A percentile compares a stretch with the other conserved stretches of the same genome.
phyloP scores from a whole-genome alignment of 2,329 filamentous ascomycete species.

The Phaeosphaeriaceae sp. region DNA sequence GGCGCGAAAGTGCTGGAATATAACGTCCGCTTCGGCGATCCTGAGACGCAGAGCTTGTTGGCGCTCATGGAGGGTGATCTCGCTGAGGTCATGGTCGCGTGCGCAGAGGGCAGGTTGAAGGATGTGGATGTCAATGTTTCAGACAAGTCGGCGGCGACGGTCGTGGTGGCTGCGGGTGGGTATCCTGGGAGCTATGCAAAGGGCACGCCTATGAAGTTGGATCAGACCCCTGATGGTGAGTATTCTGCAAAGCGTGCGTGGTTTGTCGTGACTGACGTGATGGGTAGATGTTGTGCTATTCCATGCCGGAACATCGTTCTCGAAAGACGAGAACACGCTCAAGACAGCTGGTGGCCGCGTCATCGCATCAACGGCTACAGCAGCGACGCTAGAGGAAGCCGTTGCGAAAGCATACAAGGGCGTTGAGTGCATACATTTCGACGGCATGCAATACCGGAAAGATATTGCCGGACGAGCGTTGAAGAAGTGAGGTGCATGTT shows the following conservation, averaged over 20 bases:
- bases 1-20: slow-evolving; percentile 89
- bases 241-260: neutral
- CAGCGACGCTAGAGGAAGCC: slow-evolving; percentile 77
- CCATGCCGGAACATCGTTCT: slow-evolving; percentile 83
- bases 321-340: slow-evolving; percentile 62
- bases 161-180: slow-evolving; percentile 90
- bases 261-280: slow-evolving; percentile 10
- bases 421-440: slow-evolving; percentile 79
- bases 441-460: slow-evolving; percentile 88
- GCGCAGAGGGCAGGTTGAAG: slow-evolving; percentile 76
- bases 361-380: slow-evolving; percentile 87
- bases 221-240: slow-evolving; percentile 57
- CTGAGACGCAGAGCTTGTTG: slow-evolving; percentile 87
- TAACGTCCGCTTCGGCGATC: slow-evolving; percentile 91
- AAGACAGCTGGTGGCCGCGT: slow-evolving; percentile 87
- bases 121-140: slow-evolving; percentile 73
- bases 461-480: slow-evolving; percentile 76
- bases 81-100: slow-evolving; percentile 87
- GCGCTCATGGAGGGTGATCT: slow-evolving; percentile 85
- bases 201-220: slow-evolving; percentile 69
- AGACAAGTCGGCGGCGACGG: slow-evolving; percentile 79
- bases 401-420: slow-evolving; percentile 88
- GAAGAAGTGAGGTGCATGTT: slow-evolving; percentile 30
- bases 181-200: slow-evolving; percentile 87
- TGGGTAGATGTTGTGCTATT: slow-evolving; percentile 73